Base-by-base conservation (phyloP, 1,284 basidiomycete genomes). In the Trichosporon sp. region DNA sequence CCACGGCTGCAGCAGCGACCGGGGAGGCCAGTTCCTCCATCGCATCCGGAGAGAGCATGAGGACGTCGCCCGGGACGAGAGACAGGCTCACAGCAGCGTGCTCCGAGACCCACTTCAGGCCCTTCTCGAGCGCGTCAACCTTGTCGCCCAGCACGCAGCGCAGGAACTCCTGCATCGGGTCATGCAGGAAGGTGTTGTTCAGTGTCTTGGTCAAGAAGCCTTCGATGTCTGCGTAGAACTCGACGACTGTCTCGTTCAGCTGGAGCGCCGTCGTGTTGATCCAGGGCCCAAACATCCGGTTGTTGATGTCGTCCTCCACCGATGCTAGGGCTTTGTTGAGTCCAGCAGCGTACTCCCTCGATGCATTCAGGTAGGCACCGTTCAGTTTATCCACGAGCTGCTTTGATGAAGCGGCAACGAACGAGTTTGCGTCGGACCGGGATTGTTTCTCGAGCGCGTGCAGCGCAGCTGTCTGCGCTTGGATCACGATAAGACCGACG, bases 111-210 rank as follows among this genome's bases (percentile, higher is more conserved):
- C 96, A 98, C 0, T 93, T 97, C 66, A 98, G 86, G 7, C 92
- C 95, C 21, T 89, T 88, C 83, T 96, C 92, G 76, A 99, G 87
- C 6, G 90, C 92, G 70, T 89, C 86, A 65, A 98, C 90, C 81
- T 99, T 99, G 72, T 88, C 88, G 4, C 96, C 95, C 74, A 98
- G 87, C 77, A 98, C 87, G 81, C 96, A 99, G 77, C 87, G 88
- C 76, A 96, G 86, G 79, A 98, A 97, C 69, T 92, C 92, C 77
- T 91, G 91, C n/a, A 92, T 88, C 0, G 93, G 92, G 10, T 86
- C 82, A 78, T 91, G 90, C 40, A 97, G 88, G 72, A 94, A 88
- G 1, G 93, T 96, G 14, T 89, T 90, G 66, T 91, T 91, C 82
- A 97, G 95, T 1, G 94, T 88, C 2, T 86, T 86, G 67, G 87